phyloP scores from a whole-genome alignment of 2,329 filamentous ascomycete species.

The Lomentospora prolificans region DNA sequence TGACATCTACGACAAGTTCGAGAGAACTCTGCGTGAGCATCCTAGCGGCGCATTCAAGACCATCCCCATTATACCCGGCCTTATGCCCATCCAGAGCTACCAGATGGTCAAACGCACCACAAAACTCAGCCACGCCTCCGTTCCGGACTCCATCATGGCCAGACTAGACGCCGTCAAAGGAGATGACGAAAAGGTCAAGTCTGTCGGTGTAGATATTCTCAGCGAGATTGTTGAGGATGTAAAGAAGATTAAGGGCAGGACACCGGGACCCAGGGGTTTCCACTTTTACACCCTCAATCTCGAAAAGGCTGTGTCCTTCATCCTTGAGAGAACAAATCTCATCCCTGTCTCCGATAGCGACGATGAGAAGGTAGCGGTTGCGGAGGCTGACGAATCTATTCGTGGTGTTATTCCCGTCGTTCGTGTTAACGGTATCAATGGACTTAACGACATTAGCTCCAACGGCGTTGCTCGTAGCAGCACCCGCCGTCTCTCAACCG shows the following conservation, averaged over 20 bases:
- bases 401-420: conserved; percentile 17
- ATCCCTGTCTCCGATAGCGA: conserved; percentile 56
- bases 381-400: conserved; percentile 26
- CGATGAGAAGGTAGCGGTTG: conserved; percentile 35
- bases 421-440: conserved; percentile 49
- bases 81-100: conserved; percentile 98
- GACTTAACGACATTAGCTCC: conserved; percentile 30
- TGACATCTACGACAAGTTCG: conserved; percentile 71
- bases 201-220: conserved; percentile 70
- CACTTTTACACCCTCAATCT: conserved; percentile 97
- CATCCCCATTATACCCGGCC: conserved; percentile 82
- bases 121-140: conserved; percentile 81
- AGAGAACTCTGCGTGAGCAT: conserved; percentile 66
- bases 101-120: conserved; percentile 90
- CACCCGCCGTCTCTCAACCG: conserved; percentile 60
- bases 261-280: conserved; percentile 62
- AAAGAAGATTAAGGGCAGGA: conserved; percentile 47
- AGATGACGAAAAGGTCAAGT: conserved; percentile 75
- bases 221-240: conserved; percentile 75
- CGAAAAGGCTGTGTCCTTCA: conserved; percentile 91
- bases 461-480: conserved; percentile 24
- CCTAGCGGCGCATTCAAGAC: conserved; percentile 76
- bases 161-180: conserved; percentile 64
- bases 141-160: conserved; percentile 61
- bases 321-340: conserved; percentile 74